A percentile compares a stretch with the other conserved stretches of the same genome.
Evolutionary conservation across 1,284 basidiomycete genomes (phyloP).

Genomic region (Tremellales sp.): DNA sequence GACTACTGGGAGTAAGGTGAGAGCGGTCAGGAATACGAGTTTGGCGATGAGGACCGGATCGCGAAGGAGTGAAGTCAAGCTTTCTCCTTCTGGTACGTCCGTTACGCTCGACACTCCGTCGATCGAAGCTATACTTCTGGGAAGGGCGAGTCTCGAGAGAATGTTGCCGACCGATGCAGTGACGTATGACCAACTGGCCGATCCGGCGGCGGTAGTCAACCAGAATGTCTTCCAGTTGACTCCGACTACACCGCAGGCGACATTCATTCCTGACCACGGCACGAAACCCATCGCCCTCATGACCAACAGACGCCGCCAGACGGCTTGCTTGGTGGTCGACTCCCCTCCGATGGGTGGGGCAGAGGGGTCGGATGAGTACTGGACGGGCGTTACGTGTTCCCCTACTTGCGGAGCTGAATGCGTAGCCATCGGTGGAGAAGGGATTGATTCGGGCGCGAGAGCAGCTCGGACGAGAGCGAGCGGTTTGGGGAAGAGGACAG

Average conservation of each 20-base stretch:
- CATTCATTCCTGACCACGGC: conserved; percentile 91
- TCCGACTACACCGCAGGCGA: conserved; percentile 83
- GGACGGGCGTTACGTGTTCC: conserved; percentile 45
- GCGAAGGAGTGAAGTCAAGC: conserved; percentile 43
- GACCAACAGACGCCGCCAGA: conserved; percentile 79
- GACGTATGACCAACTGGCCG: conserved; percentile 65
- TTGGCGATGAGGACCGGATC: conserved; percentile 49
- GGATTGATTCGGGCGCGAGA: conserved; percentile 34
- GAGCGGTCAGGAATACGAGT: conserved; percentile 43
- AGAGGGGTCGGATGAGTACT: conserved; percentile 29
- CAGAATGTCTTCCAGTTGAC: conserved; percentile 77
- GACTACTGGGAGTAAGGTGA: conserved; percentile 48
- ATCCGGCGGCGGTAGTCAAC: conserved; percentile 74
- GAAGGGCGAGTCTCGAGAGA: conserved; percentile 40
- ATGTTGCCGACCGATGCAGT: conserved; percentile 48
- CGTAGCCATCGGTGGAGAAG: conserved; percentile 10
- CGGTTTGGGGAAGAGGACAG: conserved; percentile 72
- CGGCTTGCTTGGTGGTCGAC: conserved; percentile 32
- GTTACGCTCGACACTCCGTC: no score
- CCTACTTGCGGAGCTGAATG: not conserved
- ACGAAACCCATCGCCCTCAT: conserved; percentile 83
- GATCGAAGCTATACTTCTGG: not conserved
- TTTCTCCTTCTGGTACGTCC: conserved; percentile 29
- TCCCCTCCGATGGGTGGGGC: conserved; percentile 26
- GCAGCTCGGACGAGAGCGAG: conserved; percentile 60